Evolutionary conservation across 306 rosid species (phyloP), one percentile per base, ranked within the genome.

Genomic region (Potentilla sterilis): DNA sequence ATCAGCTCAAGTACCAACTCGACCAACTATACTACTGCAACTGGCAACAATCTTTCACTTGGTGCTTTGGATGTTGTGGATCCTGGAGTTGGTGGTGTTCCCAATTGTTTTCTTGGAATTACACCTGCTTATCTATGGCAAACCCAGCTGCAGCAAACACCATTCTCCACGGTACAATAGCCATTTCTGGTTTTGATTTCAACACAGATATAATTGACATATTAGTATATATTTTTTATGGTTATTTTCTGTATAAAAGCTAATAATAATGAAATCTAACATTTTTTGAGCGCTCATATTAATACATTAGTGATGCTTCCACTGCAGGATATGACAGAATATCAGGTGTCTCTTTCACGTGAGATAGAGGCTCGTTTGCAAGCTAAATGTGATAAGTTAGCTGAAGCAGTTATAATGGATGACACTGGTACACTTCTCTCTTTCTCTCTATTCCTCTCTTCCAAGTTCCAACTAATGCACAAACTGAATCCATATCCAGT

Each of bases 61-160:
- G 67, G 81, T 83, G 81, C 87, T 75, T 57, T 77, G 37, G 97
- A 95, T 77, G 80, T 15, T 32, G 13, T 32, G 32, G 97, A 95
- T 67, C 80, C 88, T 83, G 96, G 89, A 75, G 97, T 90, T 55
- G 99, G 99, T 61, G 99, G 99, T 83, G 93, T 92, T 70, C 96
- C 98, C 28, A 90, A 83, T 81, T 84, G 96, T 72, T 96, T 92
- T 88, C 96, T 96, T 81, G 99, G 98, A 72, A 87, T 96, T 73
- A 90, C 98, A 52, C 90, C 93, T 68, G 86, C 93, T 51, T 96
- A 92, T 87, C 87, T 96, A 82, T 90, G 97, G 99, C 93, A 88
- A 87, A 87, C 90, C 70, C 97, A 89, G 77, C 93, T 86, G 73
- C 97, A 88, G 46, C 90, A 84, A 81, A 75, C 87, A 34, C 93